Conservation (phyloP, 2,329 filamentous ascomycete species). For the Aspergillus japonicus region DNA sequence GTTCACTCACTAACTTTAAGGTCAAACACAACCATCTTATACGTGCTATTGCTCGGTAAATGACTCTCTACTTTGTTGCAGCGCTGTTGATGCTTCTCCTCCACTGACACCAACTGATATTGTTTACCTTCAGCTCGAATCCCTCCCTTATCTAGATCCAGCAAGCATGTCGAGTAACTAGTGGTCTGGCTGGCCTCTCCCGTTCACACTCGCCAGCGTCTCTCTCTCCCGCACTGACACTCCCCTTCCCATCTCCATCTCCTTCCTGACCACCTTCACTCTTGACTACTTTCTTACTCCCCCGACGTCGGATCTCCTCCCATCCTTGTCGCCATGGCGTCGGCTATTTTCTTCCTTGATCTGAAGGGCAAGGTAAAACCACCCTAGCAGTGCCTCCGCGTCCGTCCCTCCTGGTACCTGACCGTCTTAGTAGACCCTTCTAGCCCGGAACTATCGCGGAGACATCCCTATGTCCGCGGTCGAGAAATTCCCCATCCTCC, state of each 20-base stretch:
- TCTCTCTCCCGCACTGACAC: conserved; percentile 13
- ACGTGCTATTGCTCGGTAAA: no score
- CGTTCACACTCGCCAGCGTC: conserved; percentile 17
- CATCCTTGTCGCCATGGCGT: conserved; percentile 70
- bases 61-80: neutral
- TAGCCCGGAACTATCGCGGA: conserved; percentile 96
- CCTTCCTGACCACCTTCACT: neutral
- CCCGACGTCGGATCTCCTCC: conserved; percentile 8
- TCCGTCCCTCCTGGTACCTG: conserved; percentile 13
- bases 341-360: conserved; percentile 96
- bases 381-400: conserved; percentile 3
- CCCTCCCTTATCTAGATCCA: conserved; percentile 5
- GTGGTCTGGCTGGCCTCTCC: conserved; percentile 23
- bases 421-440: conserved; percentile 69
- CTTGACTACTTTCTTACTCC: conserved; percentile 16
- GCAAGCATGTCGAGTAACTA: conserved; percentile 19
- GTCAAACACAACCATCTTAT: neutral
- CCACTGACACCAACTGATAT: neutral
- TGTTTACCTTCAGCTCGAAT: neutral
- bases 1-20: no score
- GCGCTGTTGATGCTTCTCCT: neutral
- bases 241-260: conserved; percentile 9
- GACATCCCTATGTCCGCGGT: conserved; percentile 99
- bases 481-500: conserved; percentile 92
- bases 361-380: conserved; percentile 92